Base-by-base conservation (phyloP, 2,329 filamentous ascomycete genomes). In the Cryphonectria carpinicola region DNA sequence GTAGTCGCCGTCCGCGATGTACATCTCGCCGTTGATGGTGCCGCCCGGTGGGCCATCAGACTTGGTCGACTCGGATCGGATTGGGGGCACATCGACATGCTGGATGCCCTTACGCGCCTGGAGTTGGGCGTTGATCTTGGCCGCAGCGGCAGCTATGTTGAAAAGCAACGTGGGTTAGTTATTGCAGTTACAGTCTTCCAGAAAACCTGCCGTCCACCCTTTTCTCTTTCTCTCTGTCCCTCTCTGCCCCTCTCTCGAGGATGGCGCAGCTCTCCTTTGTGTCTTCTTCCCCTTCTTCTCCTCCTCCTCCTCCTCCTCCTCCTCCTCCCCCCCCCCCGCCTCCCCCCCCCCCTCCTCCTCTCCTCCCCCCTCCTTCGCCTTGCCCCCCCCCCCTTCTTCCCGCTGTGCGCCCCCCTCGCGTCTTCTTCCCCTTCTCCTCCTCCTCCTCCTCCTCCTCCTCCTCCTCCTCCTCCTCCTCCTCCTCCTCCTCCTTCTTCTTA, bases 1-100 rank as follows among this genome's bases (percentile, higher is more conserved):
- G 81, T 93, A 98, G 83, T 99, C 96, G 77, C 96, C 96, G 80
- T 98, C 96, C 73, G 95, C 92, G 76, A 97, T 92, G 80, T 98
- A 98, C 80, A 97, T 92, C 78, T 97, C 94, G 77, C 92, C 90
- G 77, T 95, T 94, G 80, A 97, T 87, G 72, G 89, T 89, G 56
- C 85, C 85, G 28, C 83, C 81, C 43, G 80, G 77, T 28, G 80
- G 76, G 13, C 74, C 73, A 61, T 83, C 83, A n/a, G 83, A 80
- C 61, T 82, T 77, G 37, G 81, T 79, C 35, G 70, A 68, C n/a
- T 68, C 65, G 60, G 72, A 87, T 79, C 88, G 88, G 80, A 96
- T 93, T 19, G 94, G 92, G 54, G 94, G 93, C 22, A 95, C 93
- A 76, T 97, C 94, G 76, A 94, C 92, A 83, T 97, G 93, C 80